Conservation (phyloP, 2,329 filamentous ascomycete genomes). For the Claviceps pazoutovae region DNA sequence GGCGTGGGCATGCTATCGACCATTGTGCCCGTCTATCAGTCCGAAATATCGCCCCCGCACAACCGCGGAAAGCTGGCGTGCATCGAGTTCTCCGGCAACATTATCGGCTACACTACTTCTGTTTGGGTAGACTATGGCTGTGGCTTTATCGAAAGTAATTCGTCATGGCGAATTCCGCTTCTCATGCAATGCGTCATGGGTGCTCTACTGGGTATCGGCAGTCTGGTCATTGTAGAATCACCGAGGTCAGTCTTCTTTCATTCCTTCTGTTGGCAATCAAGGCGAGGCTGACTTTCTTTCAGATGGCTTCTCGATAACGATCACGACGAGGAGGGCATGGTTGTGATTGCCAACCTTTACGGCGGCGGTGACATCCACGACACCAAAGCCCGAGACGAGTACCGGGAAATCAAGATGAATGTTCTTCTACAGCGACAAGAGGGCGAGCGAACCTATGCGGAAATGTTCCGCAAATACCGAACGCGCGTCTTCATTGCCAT, state of each 20-base stretch:
- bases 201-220: conserved; percentile 67
- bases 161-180: conserved; percentile 82
- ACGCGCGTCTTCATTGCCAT: conserved; percentile 96
- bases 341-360: conserved; percentile 95
- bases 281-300: background rate
- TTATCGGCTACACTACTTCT: conserved; percentile 86
- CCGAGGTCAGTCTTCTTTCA: conserved; percentile 49
- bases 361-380: conserved; percentile 93
- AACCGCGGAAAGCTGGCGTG: conserved; percentile 92
- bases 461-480: conserved; percentile 90
- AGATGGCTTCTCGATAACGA: conserved; percentile 97
- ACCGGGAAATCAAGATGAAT: conserved; percentile 97
- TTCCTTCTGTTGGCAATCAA: background rate
- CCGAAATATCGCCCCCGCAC: conserved; percentile 90
- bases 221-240: conserved; percentile 89
- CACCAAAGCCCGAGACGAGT: conserved; percentile 83
- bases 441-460: conserved; percentile 76
- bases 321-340: conserved; percentile 94
- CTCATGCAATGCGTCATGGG: conserved; percentile 95
- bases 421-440: conserved; percentile 88
- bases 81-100: conserved; percentile 96
- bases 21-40: conserved; percentile 87
- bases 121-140: conserved; percentile 99
- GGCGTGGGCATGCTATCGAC: conserved; percentile 82
- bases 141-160: conserved; percentile 70